Percentiles rank a stretch among this genome's conserved stretches.
These are phyloP conservation scores for Candida sp. DNA, from an alignment of 1,139 yeast genomes.

Conservation along the genomic window DNA sequence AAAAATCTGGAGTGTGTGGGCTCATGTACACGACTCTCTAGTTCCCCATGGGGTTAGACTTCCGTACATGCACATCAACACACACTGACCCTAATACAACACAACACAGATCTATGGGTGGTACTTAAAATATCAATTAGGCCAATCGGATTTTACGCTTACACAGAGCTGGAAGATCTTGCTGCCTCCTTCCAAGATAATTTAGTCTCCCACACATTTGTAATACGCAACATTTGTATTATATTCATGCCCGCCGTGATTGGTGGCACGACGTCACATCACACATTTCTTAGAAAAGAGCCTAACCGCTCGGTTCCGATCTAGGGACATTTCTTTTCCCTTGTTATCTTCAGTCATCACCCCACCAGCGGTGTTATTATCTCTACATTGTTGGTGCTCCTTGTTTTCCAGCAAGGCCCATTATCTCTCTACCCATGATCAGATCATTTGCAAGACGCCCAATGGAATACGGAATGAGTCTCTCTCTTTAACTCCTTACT, in stretches of 20 bases:
- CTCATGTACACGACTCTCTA: not conserved
- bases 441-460: too few species aligned
- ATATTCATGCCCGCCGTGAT: not conserved
- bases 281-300: not conserved
- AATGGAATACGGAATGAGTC: too few species aligned
- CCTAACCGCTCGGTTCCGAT: not conserved
- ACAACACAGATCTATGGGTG: not conserved
- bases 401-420: too few species aligned
- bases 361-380: not conserved
- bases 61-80: not conserved
- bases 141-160: not conserved
- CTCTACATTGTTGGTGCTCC: too few species aligned
- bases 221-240: not conserved
- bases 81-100: not conserved
- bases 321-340: not conserved
- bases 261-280: not conserved
- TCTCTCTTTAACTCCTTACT: too few species aligned
- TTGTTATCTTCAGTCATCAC: not conserved
- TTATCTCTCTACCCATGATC: too few species aligned
- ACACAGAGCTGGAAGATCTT: not conserved
- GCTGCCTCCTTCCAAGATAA: too few species aligned
- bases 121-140: not conserved
- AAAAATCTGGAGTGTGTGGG: not conserved
- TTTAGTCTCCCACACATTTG: too few species aligned
- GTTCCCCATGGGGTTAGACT: slow-evolving; percentile 2